A percentile compares a stretch with the other conserved stretches of the same genome.
Conservation (phyloP, 306 rosid genomes). For the Luffa acutangula region DNA sequence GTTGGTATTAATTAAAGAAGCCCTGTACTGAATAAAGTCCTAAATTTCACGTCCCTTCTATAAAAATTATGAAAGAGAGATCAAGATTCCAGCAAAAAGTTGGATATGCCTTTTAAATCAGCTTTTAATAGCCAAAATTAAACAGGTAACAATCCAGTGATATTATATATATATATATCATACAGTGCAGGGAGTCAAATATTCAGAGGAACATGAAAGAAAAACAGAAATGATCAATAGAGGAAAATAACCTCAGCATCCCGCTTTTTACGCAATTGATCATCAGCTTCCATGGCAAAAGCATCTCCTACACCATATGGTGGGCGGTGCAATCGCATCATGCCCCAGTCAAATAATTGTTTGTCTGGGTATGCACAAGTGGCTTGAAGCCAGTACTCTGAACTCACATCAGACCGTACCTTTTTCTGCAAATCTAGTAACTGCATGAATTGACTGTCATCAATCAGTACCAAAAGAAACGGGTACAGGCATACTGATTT, state of each 20-base stretch:
- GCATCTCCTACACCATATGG: slow-evolving; percentile 96
- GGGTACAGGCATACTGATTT: neutral
- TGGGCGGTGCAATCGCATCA: slow-evolving; percentile 81
- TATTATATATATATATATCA: neutral
- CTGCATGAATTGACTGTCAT: slow-evolving; percentile 60
- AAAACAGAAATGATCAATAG: neutral
- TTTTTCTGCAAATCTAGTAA: slow-evolving; percentile 74
- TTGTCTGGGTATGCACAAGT: slow-evolving; percentile 79
- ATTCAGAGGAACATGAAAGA: neutral
- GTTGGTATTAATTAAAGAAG: neutral
- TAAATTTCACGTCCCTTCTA: neutral
- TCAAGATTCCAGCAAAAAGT: neutral
- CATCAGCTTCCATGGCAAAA: slow-evolving; percentile 84
- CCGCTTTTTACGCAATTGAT: slow-evolving; percentile 79
- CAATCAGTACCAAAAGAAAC: slow-evolving; percentile 27
- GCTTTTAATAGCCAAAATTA: neutral
- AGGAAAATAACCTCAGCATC: slow-evolving; percentile 69
- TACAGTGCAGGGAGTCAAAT: neutral
- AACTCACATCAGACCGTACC: slow-evolving; percentile 75
- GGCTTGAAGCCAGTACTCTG: slow-evolving; percentile 76
- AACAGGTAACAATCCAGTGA: neutral
- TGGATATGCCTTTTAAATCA: neutral
- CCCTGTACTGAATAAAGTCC: neutral
- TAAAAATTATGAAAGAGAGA: neutral
- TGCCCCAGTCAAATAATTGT: slow-evolving; percentile 91